These are phyloP conservation scores for Cotoneaster glaucophyllus DNA, from an alignment of 306 rosid genomes.

Conservation along the genomic window DNA sequence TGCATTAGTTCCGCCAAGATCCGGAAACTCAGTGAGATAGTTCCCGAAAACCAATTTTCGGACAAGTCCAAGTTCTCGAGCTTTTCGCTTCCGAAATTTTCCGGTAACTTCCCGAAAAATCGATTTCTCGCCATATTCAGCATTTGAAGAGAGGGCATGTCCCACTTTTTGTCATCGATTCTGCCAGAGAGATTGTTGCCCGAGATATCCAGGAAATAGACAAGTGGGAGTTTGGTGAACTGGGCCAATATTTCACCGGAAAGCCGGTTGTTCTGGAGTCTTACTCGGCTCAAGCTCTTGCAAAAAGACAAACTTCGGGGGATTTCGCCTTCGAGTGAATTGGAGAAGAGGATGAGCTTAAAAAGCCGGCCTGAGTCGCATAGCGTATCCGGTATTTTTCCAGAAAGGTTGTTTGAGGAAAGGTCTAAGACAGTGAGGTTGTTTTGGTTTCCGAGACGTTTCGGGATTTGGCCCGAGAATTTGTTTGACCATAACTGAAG, in stretches of 20 bases:
- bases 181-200: slow-evolving; percentile 58
- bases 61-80: slow-evolving; percentile 69
- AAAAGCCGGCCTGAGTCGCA: slow-evolving; percentile 56
- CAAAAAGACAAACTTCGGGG: slow-evolving; percentile 51
- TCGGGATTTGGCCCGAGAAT: slow-evolving; percentile 68
- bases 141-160: slow-evolving; percentile 71
- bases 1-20: slow-evolving; percentile 42
- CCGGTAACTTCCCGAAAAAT: slow-evolving; percentile 59
- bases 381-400: slow-evolving; percentile 54
- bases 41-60: slow-evolving; percentile 48
- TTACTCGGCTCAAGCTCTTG: slow-evolving; percentile 57
- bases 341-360: slow-evolving; percentile 86
- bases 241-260: slow-evolving; percentile 47
- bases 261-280: slow-evolving; percentile 70
- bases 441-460: slow-evolving; percentile 53
- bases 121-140: slow-evolving; percentile 58
- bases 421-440: slow-evolving; percentile 81
- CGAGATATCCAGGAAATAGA: slow-evolving; percentile 77
- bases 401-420: slow-evolving; percentile 64
- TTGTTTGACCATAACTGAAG: slow-evolving; percentile 92
- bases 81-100: slow-evolving; percentile 40
- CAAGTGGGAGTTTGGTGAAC: slow-evolving; percentile 39
- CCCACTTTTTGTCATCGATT: slow-evolving; percentile 49
- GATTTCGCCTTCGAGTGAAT: slow-evolving; percentile 51
- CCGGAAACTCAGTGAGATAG: slow-evolving; percentile 24